phyloP scores from a whole-genome alignment of 805 yeast species.

The Metschnikowia koreensis region DNA sequence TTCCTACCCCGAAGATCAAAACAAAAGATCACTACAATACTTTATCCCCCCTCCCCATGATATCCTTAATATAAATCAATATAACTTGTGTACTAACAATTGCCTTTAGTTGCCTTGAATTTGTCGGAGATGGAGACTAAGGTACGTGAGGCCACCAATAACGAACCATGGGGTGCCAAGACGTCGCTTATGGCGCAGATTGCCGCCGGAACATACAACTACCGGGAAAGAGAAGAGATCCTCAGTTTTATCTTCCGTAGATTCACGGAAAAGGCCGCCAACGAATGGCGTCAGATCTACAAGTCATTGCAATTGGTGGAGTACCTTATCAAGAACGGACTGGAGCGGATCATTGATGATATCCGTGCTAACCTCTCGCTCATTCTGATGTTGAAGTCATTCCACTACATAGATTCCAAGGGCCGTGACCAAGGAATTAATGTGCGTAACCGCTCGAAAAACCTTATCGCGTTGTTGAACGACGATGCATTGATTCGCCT shows the following conservation, averaged over 20 bases:
- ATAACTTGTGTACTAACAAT: not conserved
- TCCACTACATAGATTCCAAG: conserved; percentile 90
- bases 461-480: conserved; percentile 63
- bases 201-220: conserved; percentile 90
- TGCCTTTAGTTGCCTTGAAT: conserved; percentile 65
- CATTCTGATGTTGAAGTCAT: conserved; percentile 83
- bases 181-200: conserved; percentile 91
- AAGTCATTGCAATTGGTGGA: conserved; percentile 91
- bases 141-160: conserved; percentile 96
- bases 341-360: conserved; percentile 94
- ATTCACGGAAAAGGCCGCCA: conserved; percentile 93
- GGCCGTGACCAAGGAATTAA: conserved; percentile 96
- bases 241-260: conserved; percentile 76
- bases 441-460: conserved; percentile 87
- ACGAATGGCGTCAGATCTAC: conserved; percentile 98
- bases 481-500: conserved; percentile 75
- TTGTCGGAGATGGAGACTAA: conserved; percentile 96
- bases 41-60: no score
- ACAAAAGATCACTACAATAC: no score
- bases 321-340: conserved; percentile 85
- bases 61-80: not conserved
- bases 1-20: no score
- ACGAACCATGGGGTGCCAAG: conserved; percentile 99
- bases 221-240: conserved; percentile 76
- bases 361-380: conserved; percentile 79